phyloP scores from a whole-genome alignment of 495 filamentous ascomycete genomes.

The Chaetomium cochliodes region DNA sequence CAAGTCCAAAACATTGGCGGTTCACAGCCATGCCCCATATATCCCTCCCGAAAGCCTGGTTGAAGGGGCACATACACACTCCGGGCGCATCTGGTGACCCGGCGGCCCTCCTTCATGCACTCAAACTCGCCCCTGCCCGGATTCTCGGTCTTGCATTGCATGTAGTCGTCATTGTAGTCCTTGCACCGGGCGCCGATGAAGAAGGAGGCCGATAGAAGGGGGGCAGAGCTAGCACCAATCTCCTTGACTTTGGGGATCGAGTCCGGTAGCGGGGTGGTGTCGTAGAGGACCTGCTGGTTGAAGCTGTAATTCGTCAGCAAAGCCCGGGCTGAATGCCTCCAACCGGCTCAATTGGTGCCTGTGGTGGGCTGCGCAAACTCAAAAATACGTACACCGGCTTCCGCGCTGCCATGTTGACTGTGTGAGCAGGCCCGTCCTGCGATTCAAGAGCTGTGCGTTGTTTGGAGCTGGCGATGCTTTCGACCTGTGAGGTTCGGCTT shows the following conservation, averaged over 20 bases:
- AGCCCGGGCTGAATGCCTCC: slow-evolving; percentile 5
- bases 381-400: slow-evolving; percentile 47
- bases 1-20: background rate
- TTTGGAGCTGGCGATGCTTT: slow-evolving; percentile 33
- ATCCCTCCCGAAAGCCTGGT: too few relatives aligned
- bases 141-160: slow-evolving; percentile 95
- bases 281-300: slow-evolving; percentile 86
- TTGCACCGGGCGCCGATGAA: slow-evolving; percentile 96
- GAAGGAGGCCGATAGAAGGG: slow-evolving; percentile 86
- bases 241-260: slow-evolving; percentile 89
- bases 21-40: background rate
- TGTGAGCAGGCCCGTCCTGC: slow-evolving; percentile 32
- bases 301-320: slow-evolving; percentile 60
- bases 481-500: slow-evolving; percentile 33
- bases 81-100: slow-evolving; percentile 92
- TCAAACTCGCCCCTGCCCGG: slow-evolving; percentile 87
- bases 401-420: slow-evolving; percentile 49
- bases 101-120: slow-evolving; percentile 92
- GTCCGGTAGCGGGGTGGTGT: slow-evolving; percentile 91
- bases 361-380: background rate
- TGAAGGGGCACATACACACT: slow-evolving; percentile 72
- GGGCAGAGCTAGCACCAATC: slow-evolving; percentile 86
- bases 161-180: slow-evolving; percentile 96
- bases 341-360: slow-evolving; percentile 29
- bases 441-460: slow-evolving; percentile 31